A percentile compares a stretch with the other conserved stretches of the same genome.
Evolutionary conservation across 495 filamentous ascomycete genomes (phyloP).

Genomic region (Aspergillus carlsbadensis): DNA sequence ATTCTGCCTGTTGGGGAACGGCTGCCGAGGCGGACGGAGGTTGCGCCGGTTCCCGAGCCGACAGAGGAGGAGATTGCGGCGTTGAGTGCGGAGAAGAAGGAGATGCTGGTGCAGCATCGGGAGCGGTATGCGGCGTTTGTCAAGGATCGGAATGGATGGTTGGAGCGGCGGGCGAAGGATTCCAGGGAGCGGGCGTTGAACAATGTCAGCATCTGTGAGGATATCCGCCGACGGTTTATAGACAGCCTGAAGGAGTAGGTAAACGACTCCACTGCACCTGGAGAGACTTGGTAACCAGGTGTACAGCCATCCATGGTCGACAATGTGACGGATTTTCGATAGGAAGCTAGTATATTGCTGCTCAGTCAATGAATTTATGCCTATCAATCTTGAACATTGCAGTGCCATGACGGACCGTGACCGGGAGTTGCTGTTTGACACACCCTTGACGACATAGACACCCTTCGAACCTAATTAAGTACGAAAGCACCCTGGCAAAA

Average conservation of each 20-base stretch:
- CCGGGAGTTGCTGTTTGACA: too few species aligned
- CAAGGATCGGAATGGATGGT: conserved; percentile 17
- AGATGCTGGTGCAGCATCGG: neutral
- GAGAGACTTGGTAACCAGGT: too few species aligned
- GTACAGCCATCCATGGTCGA: too few species aligned
- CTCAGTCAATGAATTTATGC: too few species aligned
- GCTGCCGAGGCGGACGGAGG: neutral
- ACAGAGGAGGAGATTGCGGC: neutral
- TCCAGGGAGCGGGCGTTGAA: conserved; percentile 12
- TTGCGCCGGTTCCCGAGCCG: neutral
- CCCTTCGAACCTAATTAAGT: too few species aligned
- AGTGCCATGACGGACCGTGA: too few species aligned
- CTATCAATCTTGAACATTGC: too few species aligned
- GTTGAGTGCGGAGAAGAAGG: conserved; percentile 3
- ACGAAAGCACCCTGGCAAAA: too few species aligned
- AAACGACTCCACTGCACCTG: too few species aligned
- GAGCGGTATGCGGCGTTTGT: conserved; percentile 15
- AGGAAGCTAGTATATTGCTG: too few species aligned
- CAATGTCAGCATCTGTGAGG: conserved; percentile 11
- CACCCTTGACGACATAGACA: too few species aligned
- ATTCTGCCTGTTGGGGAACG: conserved; percentile 15
- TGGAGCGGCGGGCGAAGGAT: conserved; percentile 16
- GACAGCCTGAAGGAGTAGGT: conserved; percentile 2
- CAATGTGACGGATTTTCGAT: too few species aligned
- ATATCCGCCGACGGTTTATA: conserved; percentile 3